Base-by-base conservation (phyloP, 1,284 basidiomycete species). In the Ustilago xerochloae region DNA sequence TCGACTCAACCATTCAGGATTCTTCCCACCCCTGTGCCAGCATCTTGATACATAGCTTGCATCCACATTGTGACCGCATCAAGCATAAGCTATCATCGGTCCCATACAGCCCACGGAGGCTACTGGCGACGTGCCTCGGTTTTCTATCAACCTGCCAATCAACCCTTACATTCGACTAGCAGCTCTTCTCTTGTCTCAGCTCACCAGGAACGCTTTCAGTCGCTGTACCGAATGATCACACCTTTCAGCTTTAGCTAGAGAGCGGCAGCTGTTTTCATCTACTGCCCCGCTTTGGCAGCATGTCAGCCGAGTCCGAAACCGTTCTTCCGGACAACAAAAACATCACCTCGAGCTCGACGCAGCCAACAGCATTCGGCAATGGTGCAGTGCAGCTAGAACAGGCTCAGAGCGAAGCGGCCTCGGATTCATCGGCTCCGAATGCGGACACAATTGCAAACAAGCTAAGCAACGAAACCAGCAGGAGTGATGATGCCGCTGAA, bases 301-400 rank as follows among this genome's bases (percentile, higher is more conserved):
- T 67, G 64, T 53, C 64, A 49, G 58, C 48, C 18, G 49, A 30
- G 35, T 57, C 45, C 10, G 49, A n/a, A 18, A 15, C 43, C n/a
- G 10, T 48, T 16, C 36, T 48, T 41, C 32, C 18, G 30, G 52
- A 61, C 26, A 36, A 61, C n/a, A 35, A 29, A 24, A 30, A 32
- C 4, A 46, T 2, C 32, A 2, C 28, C 6, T 24, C 28, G 12
- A 18, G 38, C n/a, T 18, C 41, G 4, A 32, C 29, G 24, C 35
- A 33, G 13, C 24, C 24, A 28, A 12, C 26, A 47, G 13, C 12
- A n/a, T 9, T n/a, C 29, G 8, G 1, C 13, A 20, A 29, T 12
- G n/a, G 54, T 43, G 38, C 4, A n/a, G 13, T 22, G 10, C 13
- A 30, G 28, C 1, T 35, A 18, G 20, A 12, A n/a, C 53, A 55